phyloP scores from a whole-genome alignment of 83 land plant genomes.

The Picea mariana region DNA sequence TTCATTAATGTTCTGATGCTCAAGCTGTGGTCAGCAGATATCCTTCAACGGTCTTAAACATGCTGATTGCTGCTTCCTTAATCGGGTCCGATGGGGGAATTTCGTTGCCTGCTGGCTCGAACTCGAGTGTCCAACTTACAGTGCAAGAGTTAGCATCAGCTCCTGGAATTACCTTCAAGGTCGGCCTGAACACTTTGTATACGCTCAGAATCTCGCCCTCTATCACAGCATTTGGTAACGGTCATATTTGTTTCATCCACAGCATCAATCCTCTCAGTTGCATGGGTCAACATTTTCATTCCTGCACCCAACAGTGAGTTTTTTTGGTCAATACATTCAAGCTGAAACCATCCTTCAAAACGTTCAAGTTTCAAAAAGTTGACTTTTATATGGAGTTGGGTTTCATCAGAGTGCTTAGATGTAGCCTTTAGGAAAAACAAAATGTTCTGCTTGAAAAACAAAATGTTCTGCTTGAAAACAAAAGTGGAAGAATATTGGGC shows the following conservation, averaged over 20 bases:
- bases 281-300: conserved; percentile 21
- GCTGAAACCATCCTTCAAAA: too few species aligned
- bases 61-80: conserved; percentile 39
- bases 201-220: conserved; percentile 46
- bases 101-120: conserved; percentile 43
- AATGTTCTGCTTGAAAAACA: too few species aligned
- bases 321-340: too few species aligned
- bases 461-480: too few species aligned
- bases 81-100: conserved; percentile 35
- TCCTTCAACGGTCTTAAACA: conserved; percentile 44
- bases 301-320: conserved; percentile 15
- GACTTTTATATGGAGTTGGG: too few species aligned
- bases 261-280: conserved; percentile 50
- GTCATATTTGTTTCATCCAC: conserved; percentile 46
- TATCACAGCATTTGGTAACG: conserved; percentile 39
- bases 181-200: conserved; percentile 50
- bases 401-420: too few species aligned
- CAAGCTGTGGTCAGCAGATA: too few species aligned
- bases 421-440: too few species aligned
- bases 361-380: not conserved
- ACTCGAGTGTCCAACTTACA: conserved; percentile 57
- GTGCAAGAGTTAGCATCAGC: conserved; percentile 29
- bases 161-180: conserved; percentile 24
- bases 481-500: too few species aligned
- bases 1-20: too few species aligned